Base-by-base conservation (phyloP, 441 rosid species). In the Euphorbia schlechtendalii region DNA sequence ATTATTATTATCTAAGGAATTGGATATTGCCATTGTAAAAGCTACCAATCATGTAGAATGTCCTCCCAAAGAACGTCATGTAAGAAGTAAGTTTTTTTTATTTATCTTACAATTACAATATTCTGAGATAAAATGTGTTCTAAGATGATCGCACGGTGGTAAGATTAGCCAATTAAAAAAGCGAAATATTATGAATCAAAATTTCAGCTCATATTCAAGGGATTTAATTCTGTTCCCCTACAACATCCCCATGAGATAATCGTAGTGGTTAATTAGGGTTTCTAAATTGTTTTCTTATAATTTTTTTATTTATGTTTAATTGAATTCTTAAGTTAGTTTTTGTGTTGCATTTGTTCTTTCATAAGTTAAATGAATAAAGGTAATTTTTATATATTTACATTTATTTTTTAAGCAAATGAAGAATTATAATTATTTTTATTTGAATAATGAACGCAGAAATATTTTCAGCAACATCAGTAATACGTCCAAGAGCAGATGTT, bases 61-160 rank as follows among this genome's bases (percentile, higher is more conserved):
- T 66, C 90, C 96, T 27, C 96, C 92, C 0, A 88, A 88, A 66
- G 96, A 88, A 69, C 96, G 96, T 56, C 92, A 88, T 30, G 86
- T 86, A 61, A 74, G 88, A 53, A 86, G 96, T 88, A 68, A 70
- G 82, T 65, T 10, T 0, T 7, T 4, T 34, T 20, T 5, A 3
- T 32, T 32, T 32, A 32, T 2, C 6, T 32, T 32, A 6, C 34
- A 2, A 3, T 32, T 32, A 32, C 34, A 32, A 32, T 2, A 32
- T 32, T 32, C 6, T 32, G 34, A 32, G 6, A 32, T 2, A 32
- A 6, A 32, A 32, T 3, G 34, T 32, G 34, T 32, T n/a, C n/a
- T n/a, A n/a, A n/a, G n/a, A n/a, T n/a, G n/a, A n/a, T n/a, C n/a
- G n/a, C n/a, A n/a, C n/a, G n/a, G n/a, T n/a, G n/a, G n/a, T n/a